A percentile compares a stretch with the other conserved stretches of the same genome.
These are phyloP conservation scores for Nakazawaea populi DNA, from an alignment of 805 yeast species.

Conservation along the genomic window DNA sequence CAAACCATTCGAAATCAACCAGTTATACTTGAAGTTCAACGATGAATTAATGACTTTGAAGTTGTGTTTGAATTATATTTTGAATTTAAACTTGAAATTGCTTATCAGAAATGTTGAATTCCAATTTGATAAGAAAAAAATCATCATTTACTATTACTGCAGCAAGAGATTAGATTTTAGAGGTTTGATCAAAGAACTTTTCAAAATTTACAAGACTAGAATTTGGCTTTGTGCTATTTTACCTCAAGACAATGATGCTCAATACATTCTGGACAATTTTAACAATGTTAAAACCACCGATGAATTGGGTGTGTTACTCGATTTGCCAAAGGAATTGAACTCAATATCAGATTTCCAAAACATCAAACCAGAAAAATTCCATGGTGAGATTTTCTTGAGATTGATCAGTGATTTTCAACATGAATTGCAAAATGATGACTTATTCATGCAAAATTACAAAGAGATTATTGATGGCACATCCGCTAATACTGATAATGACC, in stretches of 20 bases:
- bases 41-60: conserved; percentile 70
- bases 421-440: conserved; percentile 28
- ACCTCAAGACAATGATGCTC: conserved; percentile 28
- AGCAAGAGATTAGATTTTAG: conserved; percentile 68
- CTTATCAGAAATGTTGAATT: conserved; percentile 71
- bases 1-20: conserved; percentile 61
- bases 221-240: conserved; percentile 79
- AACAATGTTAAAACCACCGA: conserved; percentile 15
- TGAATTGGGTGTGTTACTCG: conserved; percentile 31
- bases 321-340: conserved; percentile 21
- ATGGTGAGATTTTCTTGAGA: conserved; percentile 41
- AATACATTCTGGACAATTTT: conserved; percentile 22
- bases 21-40: conserved; percentile 54
- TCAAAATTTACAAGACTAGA: conserved; percentile 71
- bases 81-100: conserved; percentile 38
- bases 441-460: conserved; percentile 21
- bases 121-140: conserved; percentile 75
- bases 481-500: too few relatives aligned
- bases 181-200: conserved; percentile 64
- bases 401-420: conserved; percentile 37
- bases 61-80: conserved; percentile 46
- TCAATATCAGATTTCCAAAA: conserved; percentile 35
- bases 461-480: background rate
- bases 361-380: conserved; percentile 44
- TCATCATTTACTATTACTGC: conserved; percentile 64